These are phyloP conservation scores for Penicillium coffeae DNA, from an alignment of 495 filamentous ascomycete species.

Conservation along the genomic window DNA sequence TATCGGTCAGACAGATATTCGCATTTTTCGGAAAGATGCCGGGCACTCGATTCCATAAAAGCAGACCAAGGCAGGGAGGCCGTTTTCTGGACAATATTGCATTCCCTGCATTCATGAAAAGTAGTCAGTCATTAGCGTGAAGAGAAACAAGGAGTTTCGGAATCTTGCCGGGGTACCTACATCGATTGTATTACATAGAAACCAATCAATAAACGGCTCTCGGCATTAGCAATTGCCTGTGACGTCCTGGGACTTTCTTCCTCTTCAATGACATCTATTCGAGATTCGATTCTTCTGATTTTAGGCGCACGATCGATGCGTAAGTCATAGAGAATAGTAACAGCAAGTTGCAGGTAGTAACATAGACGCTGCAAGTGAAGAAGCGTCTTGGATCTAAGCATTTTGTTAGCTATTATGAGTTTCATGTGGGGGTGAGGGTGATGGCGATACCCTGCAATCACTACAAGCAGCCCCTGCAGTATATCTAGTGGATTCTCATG, in stretches of 20 bases:
- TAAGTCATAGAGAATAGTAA: slow-evolving; percentile 7
- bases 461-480: slow-evolving; percentile 11
- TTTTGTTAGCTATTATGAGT: not conserved
- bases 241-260: not conserved
- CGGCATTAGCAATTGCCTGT: slow-evolving; percentile 4
- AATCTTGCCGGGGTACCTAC: slow-evolving; percentile 3
- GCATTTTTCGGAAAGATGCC: slow-evolving; percentile 9
- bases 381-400: not conserved
- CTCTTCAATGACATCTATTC: slow-evolving; percentile 1
- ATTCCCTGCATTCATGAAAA: slow-evolving; percentile 1
- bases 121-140: not conserved
- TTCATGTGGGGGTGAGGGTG: not conserved
- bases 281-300: not conserved
- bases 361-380: slow-evolving; percentile 9
- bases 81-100: slow-evolving; percentile 7
- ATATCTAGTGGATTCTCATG: slow-evolving; percentile 3
- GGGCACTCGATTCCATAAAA: slow-evolving; percentile 16
- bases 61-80: slow-evolving; percentile 13
- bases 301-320: slow-evolving; percentile 11
- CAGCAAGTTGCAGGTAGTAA: slow-evolving; percentile 10
- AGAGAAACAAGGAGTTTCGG: not conserved
- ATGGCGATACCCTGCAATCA: slow-evolving; percentile 11
- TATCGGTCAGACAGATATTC: slow-evolving; percentile 14
- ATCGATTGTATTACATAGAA: slow-evolving; percentile 11
- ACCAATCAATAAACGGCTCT: slow-evolving; percentile 13